Conservation (phyloP, 139 green algal genomes). For the Asterochloris erici region DNA sequence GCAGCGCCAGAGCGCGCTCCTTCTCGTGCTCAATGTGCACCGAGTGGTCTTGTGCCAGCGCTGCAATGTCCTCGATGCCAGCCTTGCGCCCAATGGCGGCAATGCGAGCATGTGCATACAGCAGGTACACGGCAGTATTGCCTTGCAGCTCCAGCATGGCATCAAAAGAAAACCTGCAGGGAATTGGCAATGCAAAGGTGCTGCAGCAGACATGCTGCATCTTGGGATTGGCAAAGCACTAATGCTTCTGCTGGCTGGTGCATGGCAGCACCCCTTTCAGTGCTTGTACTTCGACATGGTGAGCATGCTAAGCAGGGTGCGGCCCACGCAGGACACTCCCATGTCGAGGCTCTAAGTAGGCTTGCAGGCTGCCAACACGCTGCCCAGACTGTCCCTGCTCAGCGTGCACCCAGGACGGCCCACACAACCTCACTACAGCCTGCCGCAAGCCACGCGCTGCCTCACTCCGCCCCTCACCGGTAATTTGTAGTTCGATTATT, state of each 20-base stretch:
- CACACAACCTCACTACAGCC: too few relatives aligned
- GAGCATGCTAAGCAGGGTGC: too few relatives aligned
- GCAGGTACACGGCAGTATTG: slow-evolving; percentile 98
- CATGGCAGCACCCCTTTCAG: too few relatives aligned
- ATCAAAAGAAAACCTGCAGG: slow-evolving; percentile 82
- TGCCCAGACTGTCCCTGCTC: too few relatives aligned
- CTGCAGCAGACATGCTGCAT: background rate
- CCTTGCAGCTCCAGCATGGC: slow-evolving; percentile 91
- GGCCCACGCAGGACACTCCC: too few relatives aligned
- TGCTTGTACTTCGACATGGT: too few relatives aligned
- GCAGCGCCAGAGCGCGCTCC: slow-evolving; percentile 33
- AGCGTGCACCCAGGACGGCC: too few relatives aligned
- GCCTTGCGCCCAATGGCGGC: slow-evolving; percentile 75
- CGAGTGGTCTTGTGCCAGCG: slow-evolving; percentile 32
- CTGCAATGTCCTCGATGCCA: slow-evolving; percentile 49
- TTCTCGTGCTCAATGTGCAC: slow-evolving; percentile 55
- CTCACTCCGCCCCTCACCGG: slow-evolving; percentile 32
- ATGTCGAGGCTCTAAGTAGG: too few relatives aligned
- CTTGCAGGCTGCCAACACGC: too few relatives aligned
- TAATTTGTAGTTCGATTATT: slow-evolving; percentile 95
- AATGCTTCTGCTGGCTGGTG: too few relatives aligned
- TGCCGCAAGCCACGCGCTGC: too few relatives aligned
- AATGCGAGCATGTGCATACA: slow-evolving; percentile 96
- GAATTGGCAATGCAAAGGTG: background rate
- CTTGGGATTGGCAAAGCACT: background rate